Evolutionary conservation across 352 stramenopile genomes (phyloP).

Genomic region (Salisapilia sapeloensis): DNA sequence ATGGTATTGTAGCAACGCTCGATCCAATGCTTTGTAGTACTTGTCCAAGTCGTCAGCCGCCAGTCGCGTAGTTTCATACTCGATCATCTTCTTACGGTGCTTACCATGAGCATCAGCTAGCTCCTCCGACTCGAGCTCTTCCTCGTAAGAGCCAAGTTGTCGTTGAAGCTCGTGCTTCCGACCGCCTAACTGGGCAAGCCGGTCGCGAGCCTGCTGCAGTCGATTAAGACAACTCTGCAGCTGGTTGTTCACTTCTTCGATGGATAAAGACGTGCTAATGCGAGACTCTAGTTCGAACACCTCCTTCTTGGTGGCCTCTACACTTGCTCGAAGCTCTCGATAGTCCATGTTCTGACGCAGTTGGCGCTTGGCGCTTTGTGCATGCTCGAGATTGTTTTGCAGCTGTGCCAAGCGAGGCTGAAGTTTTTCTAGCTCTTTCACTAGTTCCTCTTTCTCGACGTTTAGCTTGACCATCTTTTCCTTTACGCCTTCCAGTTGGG

Average conservation of each 20-base stretch:
- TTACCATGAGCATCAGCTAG: slow-evolving; percentile 90
- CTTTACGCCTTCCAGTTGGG: no score
- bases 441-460: slow-evolving; percentile 8
- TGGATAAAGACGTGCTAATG: no score
- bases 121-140: slow-evolving; percentile 34
- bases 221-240: slow-evolving; percentile 14
- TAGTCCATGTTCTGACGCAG: slow-evolving; percentile 71
- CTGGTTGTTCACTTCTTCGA: slow-evolving; percentile 27
- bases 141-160: slow-evolving; percentile 39
- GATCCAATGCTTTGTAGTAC: slow-evolving; percentile 92
- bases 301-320: slow-evolving; percentile 21
- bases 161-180: slow-evolving; percentile 34
- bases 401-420: slow-evolving; percentile 34
- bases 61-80: slow-evolving; percentile 92
- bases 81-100: slow-evolving; percentile 89
- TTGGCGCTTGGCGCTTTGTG: slow-evolving; percentile 44
- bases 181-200: slow-evolving; percentile 18
- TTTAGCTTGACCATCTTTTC: no score
- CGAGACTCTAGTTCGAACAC: slow-evolving; percentile 30
- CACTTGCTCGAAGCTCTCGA: slow-evolving; percentile 15
- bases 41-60: slow-evolving; percentile 94
- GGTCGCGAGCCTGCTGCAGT: slow-evolving; percentile 12
- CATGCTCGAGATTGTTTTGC: slow-evolving; percentile 16
- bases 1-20: slow-evolving; percentile 95
- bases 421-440: slow-evolving; percentile 16